Percentiles rank a stretch among this genome's conserved stretches.
Conservation (phyloP, 2,329 filamentous ascomycete species). For the Sporothrix humicola region DNA sequence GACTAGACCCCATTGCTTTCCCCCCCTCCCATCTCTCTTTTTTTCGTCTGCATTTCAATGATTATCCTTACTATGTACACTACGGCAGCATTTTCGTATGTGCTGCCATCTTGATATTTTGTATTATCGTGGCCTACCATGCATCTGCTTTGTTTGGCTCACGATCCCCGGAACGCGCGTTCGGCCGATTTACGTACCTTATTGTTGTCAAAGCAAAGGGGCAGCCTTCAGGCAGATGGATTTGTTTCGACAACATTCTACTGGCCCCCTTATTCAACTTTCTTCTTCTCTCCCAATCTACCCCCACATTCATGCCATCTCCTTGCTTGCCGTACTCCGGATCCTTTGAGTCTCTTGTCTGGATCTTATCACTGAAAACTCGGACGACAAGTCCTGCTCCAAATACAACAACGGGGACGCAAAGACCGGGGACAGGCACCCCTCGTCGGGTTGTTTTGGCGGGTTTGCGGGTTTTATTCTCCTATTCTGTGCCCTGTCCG, state of each 20-base stretch:
- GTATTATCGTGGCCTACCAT: not conserved
- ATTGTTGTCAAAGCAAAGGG: conserved; percentile 1
- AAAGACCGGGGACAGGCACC: not conserved
- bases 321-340: conserved; percentile 1
- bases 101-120: not conserved
- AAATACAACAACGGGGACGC: not conserved
- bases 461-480: not conserved
- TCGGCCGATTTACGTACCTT: not conserved
- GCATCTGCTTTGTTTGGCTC: not conserved
- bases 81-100: not conserved
- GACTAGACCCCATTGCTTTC: not conserved
- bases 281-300: not conserved
- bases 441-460: not conserved
- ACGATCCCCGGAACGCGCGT: not conserved
- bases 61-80: too few species aligned
- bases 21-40: not conserved
- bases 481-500: not conserved
- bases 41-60: not conserved
- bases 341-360: not conserved
- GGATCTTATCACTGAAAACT: not conserved
- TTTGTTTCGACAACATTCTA: not conserved
- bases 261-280: not conserved
- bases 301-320: not conserved
- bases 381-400: not conserved
- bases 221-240: conserved; percentile 1